Evolutionary conservation across 768 basidiomycete species (phyloP).

Genomic region (Amanita fuliginea): DNA sequence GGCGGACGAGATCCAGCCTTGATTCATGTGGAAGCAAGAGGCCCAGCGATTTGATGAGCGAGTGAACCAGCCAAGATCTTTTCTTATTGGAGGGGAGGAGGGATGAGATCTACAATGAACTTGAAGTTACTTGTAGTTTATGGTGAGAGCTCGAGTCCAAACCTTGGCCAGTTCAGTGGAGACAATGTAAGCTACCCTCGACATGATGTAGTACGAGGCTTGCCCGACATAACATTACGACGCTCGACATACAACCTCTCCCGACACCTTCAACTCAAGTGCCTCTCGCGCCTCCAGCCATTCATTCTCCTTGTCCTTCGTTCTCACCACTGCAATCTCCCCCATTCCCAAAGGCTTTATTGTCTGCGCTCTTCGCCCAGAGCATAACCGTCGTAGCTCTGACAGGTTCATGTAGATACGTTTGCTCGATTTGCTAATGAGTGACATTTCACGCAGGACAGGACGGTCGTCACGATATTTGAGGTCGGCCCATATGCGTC

Average conservation of each 20-base stretch:
- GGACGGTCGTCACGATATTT: constrained; percentile 90
- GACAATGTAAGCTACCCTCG: constrained; percentile 32
- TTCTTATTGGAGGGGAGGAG: constrained; percentile 61
- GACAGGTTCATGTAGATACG: constrained; percentile 61
- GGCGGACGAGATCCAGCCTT: constrained; percentile 39
- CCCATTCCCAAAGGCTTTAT: constrained; percentile 84
- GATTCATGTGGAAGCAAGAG: constrained; percentile 26
- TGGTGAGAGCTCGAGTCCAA: neutral
- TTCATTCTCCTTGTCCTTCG: constrained; percentile 56
- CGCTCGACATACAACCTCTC: constrained; percentile 85
- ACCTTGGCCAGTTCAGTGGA: constrained; percentile 51
- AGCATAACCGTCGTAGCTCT: constrained; percentile 72
- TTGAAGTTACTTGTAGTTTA: too few relatives aligned
- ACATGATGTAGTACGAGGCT: too few relatives aligned
- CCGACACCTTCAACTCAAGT: constrained; percentile 59
- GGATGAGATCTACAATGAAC: constrained; percentile 24
- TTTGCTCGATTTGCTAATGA: constrained; percentile 79
- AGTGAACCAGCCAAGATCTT: constrained; percentile 57
- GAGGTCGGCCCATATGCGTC: constrained; percentile 86
- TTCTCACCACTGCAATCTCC: constrained; percentile 82
- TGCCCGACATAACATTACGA: constrained; percentile 22
- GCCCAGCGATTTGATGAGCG: constrained; percentile 42
- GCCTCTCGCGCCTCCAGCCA: constrained; percentile 95
- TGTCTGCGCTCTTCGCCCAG: constrained; percentile 71
- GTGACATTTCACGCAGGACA: constrained; percentile 67